Base-by-base conservation (phyloP, 192 early-diverging fungal species). In the Phlyctochytrium arcticum region DNA sequence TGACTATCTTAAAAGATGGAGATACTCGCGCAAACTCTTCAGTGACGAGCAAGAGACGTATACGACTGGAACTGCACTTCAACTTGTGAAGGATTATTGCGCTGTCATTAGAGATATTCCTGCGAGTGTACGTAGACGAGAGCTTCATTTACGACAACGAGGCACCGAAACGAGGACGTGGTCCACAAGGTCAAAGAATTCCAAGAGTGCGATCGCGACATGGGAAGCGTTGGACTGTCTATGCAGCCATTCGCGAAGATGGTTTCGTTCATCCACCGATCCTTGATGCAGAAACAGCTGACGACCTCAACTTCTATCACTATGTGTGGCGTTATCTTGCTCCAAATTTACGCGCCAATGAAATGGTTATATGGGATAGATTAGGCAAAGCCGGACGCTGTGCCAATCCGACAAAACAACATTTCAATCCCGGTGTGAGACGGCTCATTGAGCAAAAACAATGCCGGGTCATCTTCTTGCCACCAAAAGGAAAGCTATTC, bases 81-180 rank as follows among this genome's bases (percentile, higher is more conserved):
- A 42, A 42, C 37, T 51, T 51, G 50, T 51, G 1, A 51, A 51
- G 26, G 50, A 51, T 51, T 51, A 51, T 51, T 51, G 50, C 50
- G 50, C 26, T 1, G 0, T 27, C 1, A 51, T 51, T 0, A 51
- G 50, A 51, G 2, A 0, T 2, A 51, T 51, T 3, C 50, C 50
- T 2, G n/a, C 50, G 50, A n/a, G 50, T 51, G 1, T 51, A 51
- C 50, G 3, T 51, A 3, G 50, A 51, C 3, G 50, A 51, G 26
- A 51, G 50, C 26, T 51, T 51, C 2, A 27, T 51, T 1, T 51
- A 51, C 2, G 50, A 51, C 50, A 51, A 51, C 26, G 50, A 51
- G 26, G 50, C 50, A 2, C 50, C 50, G 50, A 3, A 3, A 51
- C 50, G 50, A 51, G 50, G 50, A 2, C 50, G 50, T 51, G 24